Evolutionary conservation across 2,329 filamentous ascomycete species (phyloP).

Genomic region (Penicillium sp.): DNA sequence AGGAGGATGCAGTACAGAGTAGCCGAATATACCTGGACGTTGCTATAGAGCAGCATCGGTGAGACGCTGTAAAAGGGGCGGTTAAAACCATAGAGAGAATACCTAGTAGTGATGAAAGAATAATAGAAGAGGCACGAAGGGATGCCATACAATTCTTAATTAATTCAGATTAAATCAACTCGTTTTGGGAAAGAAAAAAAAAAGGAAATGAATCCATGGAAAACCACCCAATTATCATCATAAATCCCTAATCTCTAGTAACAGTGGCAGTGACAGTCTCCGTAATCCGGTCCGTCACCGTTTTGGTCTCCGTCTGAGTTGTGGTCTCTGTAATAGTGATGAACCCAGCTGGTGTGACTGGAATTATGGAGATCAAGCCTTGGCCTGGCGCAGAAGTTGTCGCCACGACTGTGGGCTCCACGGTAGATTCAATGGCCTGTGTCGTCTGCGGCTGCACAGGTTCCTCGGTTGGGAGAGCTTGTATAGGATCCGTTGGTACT

Average conservation of each 20-base stretch:
- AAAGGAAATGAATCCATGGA: background rate
- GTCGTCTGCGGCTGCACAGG: background rate
- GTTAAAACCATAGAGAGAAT: no score
- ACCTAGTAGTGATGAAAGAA: no score
- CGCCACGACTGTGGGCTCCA: background rate
- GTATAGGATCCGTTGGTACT: background rate
- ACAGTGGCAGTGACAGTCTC: constrained; percentile 9
- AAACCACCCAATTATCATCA: background rate
- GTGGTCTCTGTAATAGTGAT: constrained; percentile 14
- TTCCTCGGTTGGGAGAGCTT: background rate
- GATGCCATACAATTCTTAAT: background rate
- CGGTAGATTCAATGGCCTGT: background rate
- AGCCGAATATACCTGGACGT: no score
- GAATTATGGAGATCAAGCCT: constrained; percentile 11
- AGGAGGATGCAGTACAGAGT: no score
- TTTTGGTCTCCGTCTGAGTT: constrained; percentile 14
- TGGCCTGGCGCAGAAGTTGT: background rate
- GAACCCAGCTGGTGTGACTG: constrained; percentile 16
- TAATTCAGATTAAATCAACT: background rate
- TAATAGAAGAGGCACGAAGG: no score
- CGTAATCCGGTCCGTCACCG: constrained; percentile 17
- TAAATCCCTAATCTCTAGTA: background rate
- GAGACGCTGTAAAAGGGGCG: no score
- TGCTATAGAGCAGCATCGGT: no score
- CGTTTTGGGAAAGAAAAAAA: background rate